Base-by-base conservation (phyloP, 176 grass and related monocot genomes). In the Saccharum spontaneum region DNA sequence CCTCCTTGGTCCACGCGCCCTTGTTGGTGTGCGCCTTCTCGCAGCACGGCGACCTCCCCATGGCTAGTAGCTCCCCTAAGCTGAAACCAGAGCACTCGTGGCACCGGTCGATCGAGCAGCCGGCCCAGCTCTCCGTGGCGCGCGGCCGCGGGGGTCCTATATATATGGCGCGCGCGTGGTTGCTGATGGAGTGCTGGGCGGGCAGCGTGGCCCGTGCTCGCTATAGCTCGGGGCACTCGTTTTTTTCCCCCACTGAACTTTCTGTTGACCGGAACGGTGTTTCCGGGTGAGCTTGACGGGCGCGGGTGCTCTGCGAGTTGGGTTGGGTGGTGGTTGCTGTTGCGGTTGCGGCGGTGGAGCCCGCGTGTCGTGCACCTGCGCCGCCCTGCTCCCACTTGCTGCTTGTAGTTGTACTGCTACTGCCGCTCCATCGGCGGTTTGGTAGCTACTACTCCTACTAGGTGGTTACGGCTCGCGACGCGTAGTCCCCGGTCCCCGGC, bases 21-120 rank as follows among this genome's bases (percentile, higher is more conserved):
- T 97, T 97, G 92, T 97, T 97, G 4, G 92, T 97, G 83, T 97
- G 94, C 82, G 86, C 94, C 83, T 97, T 97, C 87, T 97, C 94
- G 88, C 94, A 97, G 84, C 94, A 97, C 81, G 94, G 94, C 54
- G 94, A 97, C 87, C 94, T 77, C 26, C 94, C 94, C 94, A 97
- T 97, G 38, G 61, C 40, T 38, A 36, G 34, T 24, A 3, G 66
- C n/a, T 46, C 44, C 15, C 13, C 46, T 13, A 15, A 15, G 3
- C 46, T 70, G 6, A 15, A 15, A 14, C 9, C 44, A 46, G 44
- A 46, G 4, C 48, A 50, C 15, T 15, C 48, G 48, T 50, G 50
- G 50, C 18, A 17, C 4, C 4, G 34, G 34, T 7, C 54, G 54
- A 7, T 52, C 49, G 49, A 7, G 28, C 28, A 28, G 28, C 50